phyloP scores from a whole-genome alignment of 1,284 basidiomycete genomes.

The Testicularia cyperi region DNA sequence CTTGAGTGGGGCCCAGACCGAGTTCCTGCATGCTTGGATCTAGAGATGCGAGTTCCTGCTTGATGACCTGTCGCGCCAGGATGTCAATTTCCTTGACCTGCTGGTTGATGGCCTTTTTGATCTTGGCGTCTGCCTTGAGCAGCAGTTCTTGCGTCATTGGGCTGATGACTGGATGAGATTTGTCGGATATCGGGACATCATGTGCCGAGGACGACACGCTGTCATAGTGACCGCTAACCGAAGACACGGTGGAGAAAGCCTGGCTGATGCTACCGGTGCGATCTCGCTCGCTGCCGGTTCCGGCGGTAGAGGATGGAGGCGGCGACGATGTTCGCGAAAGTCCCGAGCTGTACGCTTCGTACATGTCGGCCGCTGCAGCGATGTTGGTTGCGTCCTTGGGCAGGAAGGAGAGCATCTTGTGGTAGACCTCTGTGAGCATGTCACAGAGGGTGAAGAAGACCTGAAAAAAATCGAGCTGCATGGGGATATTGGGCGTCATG shows the following conservation, averaged over 20 bases:
- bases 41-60: conserved; percentile 38
- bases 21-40: conserved; percentile 36
- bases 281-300: conserved; percentile 3
- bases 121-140: conserved; percentile 44
- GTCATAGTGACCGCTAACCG: neutral
- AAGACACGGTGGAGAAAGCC: conserved; percentile 1
- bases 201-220: too few species aligned
- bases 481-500: conserved; percentile 68
- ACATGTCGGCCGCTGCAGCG: neutral
- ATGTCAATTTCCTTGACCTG: conserved; percentile 45
- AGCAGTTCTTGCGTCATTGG: conserved; percentile 32
- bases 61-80: conserved; percentile 41
- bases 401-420: conserved; percentile 40
- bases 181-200: too few species aligned
- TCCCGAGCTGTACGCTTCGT: too few species aligned
- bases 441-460: conserved; percentile 49
- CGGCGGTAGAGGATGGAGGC: neutral
- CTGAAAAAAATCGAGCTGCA: conserved; percentile 46
- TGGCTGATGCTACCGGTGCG: conserved; percentile 12
- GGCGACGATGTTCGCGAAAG: neutral
- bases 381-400: conserved; percentile 4
- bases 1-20: conserved; percentile 1
- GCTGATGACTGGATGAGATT: too few species aligned
- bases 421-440: conserved; percentile 44
- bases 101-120: conserved; percentile 36